phyloP scores from a whole-genome alignment of 805 yeast species.

The Cyberlindnera veronae region DNA sequence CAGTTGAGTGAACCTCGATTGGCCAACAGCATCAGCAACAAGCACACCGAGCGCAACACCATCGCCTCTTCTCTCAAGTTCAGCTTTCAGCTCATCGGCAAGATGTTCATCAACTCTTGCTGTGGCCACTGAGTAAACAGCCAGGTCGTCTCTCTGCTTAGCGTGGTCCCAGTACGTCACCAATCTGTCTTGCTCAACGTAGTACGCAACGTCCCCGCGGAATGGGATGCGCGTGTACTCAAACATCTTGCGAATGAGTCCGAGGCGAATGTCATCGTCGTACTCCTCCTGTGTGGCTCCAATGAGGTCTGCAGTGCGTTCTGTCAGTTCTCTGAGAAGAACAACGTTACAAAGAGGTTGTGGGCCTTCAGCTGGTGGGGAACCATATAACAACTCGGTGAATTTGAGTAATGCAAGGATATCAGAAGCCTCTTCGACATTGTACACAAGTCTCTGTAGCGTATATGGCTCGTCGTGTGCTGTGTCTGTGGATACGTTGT shows the following conservation, averaged over 20 bases:
- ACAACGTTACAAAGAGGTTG: constrained; percentile 42
- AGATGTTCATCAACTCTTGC: constrained; percentile 8
- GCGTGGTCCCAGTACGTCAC: constrained; percentile 80
- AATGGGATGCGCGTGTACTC: constrained; percentile 44
- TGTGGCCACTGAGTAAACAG: constrained; percentile 18
- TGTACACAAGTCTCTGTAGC: constrained; percentile 22
- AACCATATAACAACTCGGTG: constrained; percentile 25
- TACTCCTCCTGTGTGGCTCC: constrained; percentile 50
- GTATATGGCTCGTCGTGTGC: constrained; percentile 12
- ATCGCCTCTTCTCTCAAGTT: not conserved
- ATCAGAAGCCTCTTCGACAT: constrained; percentile 24
- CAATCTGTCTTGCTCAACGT: constrained; percentile 60
- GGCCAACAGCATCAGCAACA: constrained; percentile 5
- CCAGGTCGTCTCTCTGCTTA: constrained; percentile 32
- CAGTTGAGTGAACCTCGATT: constrained; percentile 7
- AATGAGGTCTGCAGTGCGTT: constrained; percentile 65
- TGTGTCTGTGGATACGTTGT: constrained; percentile 10
- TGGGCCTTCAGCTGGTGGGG: constrained; percentile 23
- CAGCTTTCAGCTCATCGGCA: no score
- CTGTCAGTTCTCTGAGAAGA: constrained; percentile 56
- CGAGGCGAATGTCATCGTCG: constrained; percentile 24
- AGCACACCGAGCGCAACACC: constrained; percentile 6
- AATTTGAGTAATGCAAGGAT: constrained; percentile 24
- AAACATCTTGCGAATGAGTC: constrained; percentile 34
- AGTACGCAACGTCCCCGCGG: constrained; percentile 73